phyloP scores from a whole-genome alignment of 371 early-diverging fungal genomes.

The Apophysomyces variabilis region DNA sequence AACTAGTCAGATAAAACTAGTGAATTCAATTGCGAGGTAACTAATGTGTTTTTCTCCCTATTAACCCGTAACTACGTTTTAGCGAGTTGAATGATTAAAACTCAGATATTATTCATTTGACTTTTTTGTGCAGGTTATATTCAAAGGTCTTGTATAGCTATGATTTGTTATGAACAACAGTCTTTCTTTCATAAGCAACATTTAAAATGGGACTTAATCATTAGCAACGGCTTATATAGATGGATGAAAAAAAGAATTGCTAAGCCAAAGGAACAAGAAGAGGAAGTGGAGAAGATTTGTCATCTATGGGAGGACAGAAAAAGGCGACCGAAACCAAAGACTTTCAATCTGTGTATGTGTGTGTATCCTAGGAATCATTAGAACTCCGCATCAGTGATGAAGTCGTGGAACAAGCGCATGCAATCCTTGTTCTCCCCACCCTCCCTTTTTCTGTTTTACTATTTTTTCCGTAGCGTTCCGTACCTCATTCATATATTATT shows the following conservation, averaged over 20 bases:
- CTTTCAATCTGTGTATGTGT: too few relatives aligned
- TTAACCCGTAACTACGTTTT: too few relatives aligned
- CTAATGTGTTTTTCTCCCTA: too few relatives aligned
- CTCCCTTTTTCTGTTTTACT: slow-evolving; percentile 8
- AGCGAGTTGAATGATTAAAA: too few relatives aligned
- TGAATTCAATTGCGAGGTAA: too few relatives aligned
- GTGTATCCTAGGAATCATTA: not conserved
- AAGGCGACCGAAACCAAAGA: too few relatives aligned
- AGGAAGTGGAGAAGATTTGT: too few relatives aligned
- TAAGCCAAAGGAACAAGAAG: not conserved
- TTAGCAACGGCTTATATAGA: not conserved
- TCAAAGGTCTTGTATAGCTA: too few relatives aligned
- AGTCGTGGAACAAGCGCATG: slow-evolving; percentile 8
- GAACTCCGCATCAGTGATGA: not conserved
- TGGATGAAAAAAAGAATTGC: not conserved
- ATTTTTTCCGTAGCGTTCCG: slow-evolving; percentile 12
- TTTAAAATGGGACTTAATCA: slow-evolving; percentile 4
- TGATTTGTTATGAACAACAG: not conserved
- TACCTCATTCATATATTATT: slow-evolving; percentile 10
- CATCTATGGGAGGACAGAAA: too few relatives aligned
- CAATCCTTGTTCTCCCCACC: slow-evolving; percentile 5
- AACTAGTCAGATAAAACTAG: too few relatives aligned
- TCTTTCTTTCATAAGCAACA: not conserved
- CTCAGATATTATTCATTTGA: too few relatives aligned
- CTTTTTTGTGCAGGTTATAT: too few relatives aligned